phyloP scores from a whole-genome alignment of 768 basidiomycete species.

The Hericium erinaceus region DNA sequence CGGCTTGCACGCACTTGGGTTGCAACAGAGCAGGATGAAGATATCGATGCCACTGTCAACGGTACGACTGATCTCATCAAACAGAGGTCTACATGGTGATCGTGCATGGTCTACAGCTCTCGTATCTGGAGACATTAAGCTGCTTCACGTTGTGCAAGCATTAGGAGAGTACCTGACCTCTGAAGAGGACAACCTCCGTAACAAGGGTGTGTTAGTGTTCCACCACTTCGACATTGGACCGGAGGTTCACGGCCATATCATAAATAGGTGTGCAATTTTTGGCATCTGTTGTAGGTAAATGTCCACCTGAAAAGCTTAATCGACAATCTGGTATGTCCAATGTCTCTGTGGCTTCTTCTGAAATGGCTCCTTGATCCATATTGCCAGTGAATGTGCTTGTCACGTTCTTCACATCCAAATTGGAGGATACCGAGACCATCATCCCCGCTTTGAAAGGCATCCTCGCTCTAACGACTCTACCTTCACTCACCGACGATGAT shows the following conservation, averaged over 20 bases:
- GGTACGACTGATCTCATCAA: conserved; percentile 11
- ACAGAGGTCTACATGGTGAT: neutral
- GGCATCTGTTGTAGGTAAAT: conserved; percentile 55
- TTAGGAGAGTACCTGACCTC: conserved; percentile 84
- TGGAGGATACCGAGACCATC: conserved; percentile 79
- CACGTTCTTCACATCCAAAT: conserved; percentile 75
- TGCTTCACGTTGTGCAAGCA: conserved; percentile 76
- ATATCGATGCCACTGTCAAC: conserved; percentile 17
- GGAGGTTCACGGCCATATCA: neutral
- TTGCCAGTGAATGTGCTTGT: conserved; percentile 75
- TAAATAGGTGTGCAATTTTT: conserved; percentile 74
- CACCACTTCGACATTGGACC: neutral
- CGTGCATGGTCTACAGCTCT: conserved; percentile 31
- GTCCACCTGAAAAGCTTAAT: conserved; percentile 57
- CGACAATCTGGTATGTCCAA: conserved; percentile 64
- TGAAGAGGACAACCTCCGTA: conserved; percentile 68
- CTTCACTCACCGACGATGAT: conserved; percentile 57
- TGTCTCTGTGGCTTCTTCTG: neutral
- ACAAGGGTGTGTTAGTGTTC: conserved; percentile 49
- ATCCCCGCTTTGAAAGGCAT: conserved; percentile 77
- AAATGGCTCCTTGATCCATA: too few species aligned
- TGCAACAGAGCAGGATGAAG: conserved; percentile 17
- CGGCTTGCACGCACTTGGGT: conserved; percentile 21
- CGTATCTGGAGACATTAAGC: conserved; percentile 43
- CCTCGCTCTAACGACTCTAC: conserved; percentile 49